These are phyloP conservation scores for Pseudogymnoascus sp. DNA, from an alignment of 2,329 filamentous ascomycete species.

Conservation along the genomic window DNA sequence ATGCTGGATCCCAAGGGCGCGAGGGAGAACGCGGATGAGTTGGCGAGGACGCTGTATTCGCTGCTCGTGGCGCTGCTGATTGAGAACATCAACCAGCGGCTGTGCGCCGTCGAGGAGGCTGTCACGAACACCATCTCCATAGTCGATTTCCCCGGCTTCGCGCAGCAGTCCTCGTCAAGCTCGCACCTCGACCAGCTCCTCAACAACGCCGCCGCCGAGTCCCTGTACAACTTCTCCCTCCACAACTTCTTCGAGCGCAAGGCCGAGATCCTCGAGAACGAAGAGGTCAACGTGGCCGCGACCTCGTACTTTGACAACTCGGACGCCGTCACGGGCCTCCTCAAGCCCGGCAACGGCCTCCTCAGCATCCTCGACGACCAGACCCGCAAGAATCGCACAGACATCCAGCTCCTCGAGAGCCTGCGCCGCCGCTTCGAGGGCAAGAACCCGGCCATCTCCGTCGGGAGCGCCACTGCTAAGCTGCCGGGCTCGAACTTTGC, in stretches of 20 bases:
- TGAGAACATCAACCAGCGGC: conserved; percentile 81
- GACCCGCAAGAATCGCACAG: conserved; percentile 77
- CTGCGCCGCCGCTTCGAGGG: conserved; percentile 87
- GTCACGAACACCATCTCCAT: conserved; percentile 92
- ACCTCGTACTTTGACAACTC: conserved; percentile 98
- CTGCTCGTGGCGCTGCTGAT: conserved; percentile 90
- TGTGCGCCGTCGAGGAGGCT: conserved; percentile 78
- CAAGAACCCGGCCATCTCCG: conserved; percentile 84
- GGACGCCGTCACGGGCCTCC: conserved; percentile 80
- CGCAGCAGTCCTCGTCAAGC: conserved; percentile 72
- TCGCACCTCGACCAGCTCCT: conserved; percentile 86
- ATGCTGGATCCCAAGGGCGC: conserved; percentile 93
- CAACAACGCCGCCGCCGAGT: conserved; percentile 88
- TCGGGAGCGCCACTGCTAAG: conserved; percentile 64
- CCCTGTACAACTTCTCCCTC: conserved; percentile 83
- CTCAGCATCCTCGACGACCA: conserved; percentile 95
- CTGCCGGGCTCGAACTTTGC: conserved; percentile 84
- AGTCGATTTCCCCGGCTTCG: conserved; percentile 93
- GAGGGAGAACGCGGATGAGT: conserved; percentile 83
- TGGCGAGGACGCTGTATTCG: conserved; percentile 87
- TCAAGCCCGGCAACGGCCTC: conserved; percentile 88
- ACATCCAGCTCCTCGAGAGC: conserved; percentile 84
- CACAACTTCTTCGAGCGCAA: conserved; percentile 95
- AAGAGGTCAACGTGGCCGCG: conserved; percentile 81
- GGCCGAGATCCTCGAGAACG: conserved; percentile 85